Evolutionary conservation across 2,329 filamentous ascomycete species (phyloP), one percentile per base, ranked within the genome.

Genomic region (Sarocladium kiliense): DNA sequence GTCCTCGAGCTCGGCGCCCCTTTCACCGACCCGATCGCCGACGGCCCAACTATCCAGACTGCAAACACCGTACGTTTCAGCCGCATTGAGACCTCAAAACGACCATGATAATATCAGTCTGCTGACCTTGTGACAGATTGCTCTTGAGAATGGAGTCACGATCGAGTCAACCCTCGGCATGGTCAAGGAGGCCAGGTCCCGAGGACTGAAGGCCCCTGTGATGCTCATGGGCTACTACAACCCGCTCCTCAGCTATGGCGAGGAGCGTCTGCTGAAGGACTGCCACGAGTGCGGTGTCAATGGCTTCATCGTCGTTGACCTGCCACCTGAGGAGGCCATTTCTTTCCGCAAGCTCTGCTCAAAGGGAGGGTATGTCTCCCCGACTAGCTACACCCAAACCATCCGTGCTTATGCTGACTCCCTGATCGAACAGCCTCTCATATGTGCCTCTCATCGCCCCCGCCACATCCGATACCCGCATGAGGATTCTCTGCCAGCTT

Each of bases 141-240:
- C 94, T 37, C 84, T 99, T 45, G 75, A 86, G 64, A 93, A 99
- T 77, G 91, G 91, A 58, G 89, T 97, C 60, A 96, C 87, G 11
- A 88, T 96, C 59, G 78, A 82, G 61, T 85, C 82, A 54, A 89
- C 89, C 16, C 80, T 99, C 39, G 80, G 88, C 65, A 93, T 96
- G 79, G 87, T 97, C 58, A 86, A 87, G 63, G 82, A 88, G 59
- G 91, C 93, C 47, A 82, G 94, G 65, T 79, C 81, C 63, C 81
- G 80, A 59, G 94, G 94, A 41, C 77, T 97, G 55, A 86, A 81
- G 65, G 85, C 87, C 1, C 94, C 94, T 1, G 83, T 99, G 41
- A 75, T 99, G 67, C 82, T 99, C 61, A 99, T 99, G 94, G 94
- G 94, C 65, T 99, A 99, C 81, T 99, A 96, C 76, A 99, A 99